A percentile compares a stretch with the other conserved stretches of the same genome.
Evolutionary conservation across 768 basidiomycete species (phyloP).

Genomic region (Boletus coccyginus): DNA sequence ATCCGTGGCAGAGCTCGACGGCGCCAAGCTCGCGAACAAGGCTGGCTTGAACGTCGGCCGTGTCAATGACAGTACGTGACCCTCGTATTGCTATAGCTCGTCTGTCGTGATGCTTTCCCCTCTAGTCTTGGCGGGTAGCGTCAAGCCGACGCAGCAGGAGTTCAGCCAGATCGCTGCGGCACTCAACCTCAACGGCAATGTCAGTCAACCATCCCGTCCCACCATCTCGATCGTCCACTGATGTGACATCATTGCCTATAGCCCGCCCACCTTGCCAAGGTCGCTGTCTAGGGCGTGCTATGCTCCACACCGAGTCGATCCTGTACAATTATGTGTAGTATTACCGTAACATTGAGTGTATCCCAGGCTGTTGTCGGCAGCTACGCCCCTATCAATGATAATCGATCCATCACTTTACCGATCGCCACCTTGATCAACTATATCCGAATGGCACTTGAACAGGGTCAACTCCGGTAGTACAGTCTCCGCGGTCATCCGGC

Average conservation of each 20-base stretch:
- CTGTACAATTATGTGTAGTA: slow-evolving; percentile 14
- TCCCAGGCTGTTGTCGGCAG: neutral
- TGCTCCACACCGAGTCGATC: neutral
- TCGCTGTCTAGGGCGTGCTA: neutral
- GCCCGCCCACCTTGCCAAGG: neutral
- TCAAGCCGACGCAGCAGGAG: slow-evolving; percentile 45
- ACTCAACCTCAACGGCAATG: slow-evolving; percentile 39
- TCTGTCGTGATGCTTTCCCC: neutral
- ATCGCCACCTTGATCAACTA: neutral
- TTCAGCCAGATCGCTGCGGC: slow-evolving; percentile 46
- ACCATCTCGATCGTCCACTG: neutral
- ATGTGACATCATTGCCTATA: neutral
- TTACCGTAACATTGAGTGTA: slow-evolving; percentile 5
- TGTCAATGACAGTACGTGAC: slow-evolving; percentile 50
- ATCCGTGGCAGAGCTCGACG: slow-evolving; percentile 1
- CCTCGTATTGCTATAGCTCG: neutral
- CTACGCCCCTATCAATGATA: neutral
- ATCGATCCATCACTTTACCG: neutral
- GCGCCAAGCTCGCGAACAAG: slow-evolving; percentile 41
- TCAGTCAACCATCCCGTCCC: slow-evolving; percentile 15
- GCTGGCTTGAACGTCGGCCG: slow-evolving; percentile 44
- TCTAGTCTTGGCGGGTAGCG: slow-evolving; percentile 48
- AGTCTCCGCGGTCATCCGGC: slow-evolving; percentile 1
- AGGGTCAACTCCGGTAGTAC: neutral
- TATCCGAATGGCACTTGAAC: neutral